Evolutionary conservation across 805 yeast genomes (phyloP), one percentile per base, ranked within the genome.

Genomic region (Saccharomyces paradoxus): DNA sequence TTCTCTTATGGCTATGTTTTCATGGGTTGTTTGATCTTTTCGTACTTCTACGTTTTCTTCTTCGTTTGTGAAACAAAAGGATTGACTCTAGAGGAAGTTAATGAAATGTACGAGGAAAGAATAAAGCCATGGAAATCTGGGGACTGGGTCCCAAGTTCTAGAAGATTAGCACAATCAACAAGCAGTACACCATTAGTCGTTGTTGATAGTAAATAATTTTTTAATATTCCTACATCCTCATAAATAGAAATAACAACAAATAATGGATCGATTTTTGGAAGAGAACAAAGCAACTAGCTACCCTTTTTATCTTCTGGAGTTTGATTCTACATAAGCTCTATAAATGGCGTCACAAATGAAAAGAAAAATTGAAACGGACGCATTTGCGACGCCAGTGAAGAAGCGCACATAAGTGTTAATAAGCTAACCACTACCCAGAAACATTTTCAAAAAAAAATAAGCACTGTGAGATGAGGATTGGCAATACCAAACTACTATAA

Each of bases 41-140:
- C 77, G 10, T 59, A 84, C 65, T 73, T 83, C 68, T 87, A 83
- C 69, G 85, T 86, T 53, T 81, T 76, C 76, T 81, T 86, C 75
- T 77, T 77, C 60, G 81, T 87, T 58, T 81, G 81, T 63, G 90
- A 86, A 71, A 87, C 95, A 53, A 81, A 80, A 73, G 92, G 92
- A 56, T 79, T 86, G 62, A 78, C 86, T 50, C 78, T 87, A 69
- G 94, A 87, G 72, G 88, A 87, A 71, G 86, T 87, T 60, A 89
- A 87, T 69, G 83, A 79, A 66, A 70, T 82, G 71, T 76, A 72
- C 62, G 63, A 76, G 44, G 63, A 69, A 41, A 70, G 68, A 59
- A 70, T 70, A 49, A 59, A 64, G 52, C 74, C 78, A 30, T 75
- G 78, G 77, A 62, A 66, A 50, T 81, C 84, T 21, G 58, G 73